Base-by-base conservation (phyloP, 1,284 basidiomycete species). In the Heterobasidion annosum region DNA sequence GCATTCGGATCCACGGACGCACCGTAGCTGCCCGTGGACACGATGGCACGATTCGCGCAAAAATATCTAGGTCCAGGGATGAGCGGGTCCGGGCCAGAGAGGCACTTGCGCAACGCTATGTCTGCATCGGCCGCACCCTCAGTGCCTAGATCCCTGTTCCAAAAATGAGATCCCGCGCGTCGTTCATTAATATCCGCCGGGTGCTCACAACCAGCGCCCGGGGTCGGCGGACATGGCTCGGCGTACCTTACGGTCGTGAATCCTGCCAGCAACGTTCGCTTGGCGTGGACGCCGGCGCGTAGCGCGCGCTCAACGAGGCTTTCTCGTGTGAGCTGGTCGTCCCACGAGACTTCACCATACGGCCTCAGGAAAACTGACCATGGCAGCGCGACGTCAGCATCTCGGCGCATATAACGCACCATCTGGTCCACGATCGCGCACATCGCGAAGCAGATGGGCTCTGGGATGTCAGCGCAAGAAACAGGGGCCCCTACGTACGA, bases 111-210 rank as follows among this genome's bases (percentile, higher is more conserved):
- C 40, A 86, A 67, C 0, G 73, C 70, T n/a, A 85, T 68, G 61
- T 85, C 82, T 6, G 82, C 80, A 60, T 85, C 83, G 32, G 68
- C 76, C 4, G 82, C 82, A 2, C 82, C 83, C 64, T 85, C 82
- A 1, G 82, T 85, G 18, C 83, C 82, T 12, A 86, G 71, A 61
- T 85, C 80, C 19, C 82, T 83, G 57, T 46, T 40, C 45, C 34
- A 40, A 42, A 40, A 12, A 52, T 8, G n/a, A n/a, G 5, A n/a
- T 13, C 19, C 15, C 37, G 34, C 37, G 33, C 25, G 25, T 25
- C 25, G 25, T 25, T 25, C 25, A 25, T 25, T 25, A 25, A 25
- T 25, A 25, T 25, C 25, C 25, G 25, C 25, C 25, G 25, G 25
- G 25, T 25, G 25, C 25, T 25, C 25, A 19, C 9, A 32, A 34